Percentiles rank a stretch among this genome's conserved stretches.
phyloP scores from a whole-genome alignment of 73 alveolate genomes.

The Durusdinium trenchii region DNA sequence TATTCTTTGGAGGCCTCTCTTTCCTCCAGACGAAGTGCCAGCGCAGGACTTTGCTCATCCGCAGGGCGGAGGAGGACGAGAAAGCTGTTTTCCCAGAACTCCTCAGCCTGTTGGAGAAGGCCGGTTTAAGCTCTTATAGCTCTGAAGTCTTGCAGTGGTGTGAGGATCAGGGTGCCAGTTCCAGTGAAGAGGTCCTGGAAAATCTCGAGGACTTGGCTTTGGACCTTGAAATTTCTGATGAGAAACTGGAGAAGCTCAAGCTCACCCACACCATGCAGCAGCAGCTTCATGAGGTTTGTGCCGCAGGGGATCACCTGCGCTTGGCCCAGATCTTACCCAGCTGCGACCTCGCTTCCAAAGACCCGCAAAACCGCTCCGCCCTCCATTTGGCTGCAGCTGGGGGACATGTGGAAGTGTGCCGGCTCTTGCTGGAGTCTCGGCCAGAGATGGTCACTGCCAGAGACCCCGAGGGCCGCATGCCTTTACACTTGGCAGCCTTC shows the following conservation, averaged over 20 bases:
- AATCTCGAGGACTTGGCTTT: conserved; percentile 32
- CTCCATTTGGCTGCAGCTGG: conserved; percentile 15
- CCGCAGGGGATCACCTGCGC: conserved; percentile 34
- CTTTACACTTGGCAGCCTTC: conserved; percentile 57
- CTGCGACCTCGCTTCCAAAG: background rate
- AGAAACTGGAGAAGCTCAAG: conserved; percentile 4
- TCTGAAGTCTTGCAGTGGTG: conserved; percentile 55
- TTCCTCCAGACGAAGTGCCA: too few species aligned
- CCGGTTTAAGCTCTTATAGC: background rate
- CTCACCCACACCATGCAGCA: background rate
- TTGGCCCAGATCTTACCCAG: background rate
- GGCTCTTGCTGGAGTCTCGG: conserved; percentile 40
- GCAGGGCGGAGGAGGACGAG: background rate
- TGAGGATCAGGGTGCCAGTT: conserved; percentile 59
- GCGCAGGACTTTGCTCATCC: too few species aligned
- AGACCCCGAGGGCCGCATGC: conserved; percentile 40
- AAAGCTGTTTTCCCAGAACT: conserved; percentile 1
- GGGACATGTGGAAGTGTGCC: conserved; percentile 14
- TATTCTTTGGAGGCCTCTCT: too few species aligned
- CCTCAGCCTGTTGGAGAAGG: conserved; percentile 45
- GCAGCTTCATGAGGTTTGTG: conserved; percentile 7
- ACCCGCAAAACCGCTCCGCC: too few species aligned
- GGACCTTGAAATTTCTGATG: background rate
- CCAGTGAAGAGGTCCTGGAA: conserved; percentile 63
- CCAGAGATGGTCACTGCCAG: conserved; percentile 14